Conservation (phyloP, 2,329 filamentous ascomycete species). For the Fusarium paranaense region DNA sequence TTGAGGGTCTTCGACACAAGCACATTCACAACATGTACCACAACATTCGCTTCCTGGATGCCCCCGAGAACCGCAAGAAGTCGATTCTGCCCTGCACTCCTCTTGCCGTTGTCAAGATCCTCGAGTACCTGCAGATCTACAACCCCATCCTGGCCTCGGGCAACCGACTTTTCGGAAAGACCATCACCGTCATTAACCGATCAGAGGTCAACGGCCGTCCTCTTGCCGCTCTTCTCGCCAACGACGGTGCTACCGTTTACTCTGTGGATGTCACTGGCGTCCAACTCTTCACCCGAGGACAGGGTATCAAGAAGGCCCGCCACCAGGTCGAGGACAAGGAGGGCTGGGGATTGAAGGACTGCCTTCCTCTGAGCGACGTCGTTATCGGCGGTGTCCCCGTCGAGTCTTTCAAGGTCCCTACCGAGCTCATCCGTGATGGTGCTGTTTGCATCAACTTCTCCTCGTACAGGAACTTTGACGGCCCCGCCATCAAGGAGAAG, state of each 20-base stretch:
- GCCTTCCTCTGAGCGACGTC: constrained; percentile 89
- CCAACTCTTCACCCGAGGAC: constrained; percentile 90
- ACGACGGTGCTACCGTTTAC: constrained; percentile 96
- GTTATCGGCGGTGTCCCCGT: constrained; percentile 93
- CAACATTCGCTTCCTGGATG: constrained; percentile 94
- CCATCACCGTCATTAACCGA: constrained; percentile 95
- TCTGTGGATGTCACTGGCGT: constrained; percentile 93
- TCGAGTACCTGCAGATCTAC: constrained; percentile 96
- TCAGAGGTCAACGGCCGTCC: constrained; percentile 96
- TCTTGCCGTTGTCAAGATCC: constrained; percentile 94
- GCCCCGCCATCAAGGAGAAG: constrained; percentile 89
- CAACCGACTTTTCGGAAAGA: constrained; percentile 92
- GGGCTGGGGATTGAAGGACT: constrained; percentile 82
- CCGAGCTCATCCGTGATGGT: constrained; percentile 84
- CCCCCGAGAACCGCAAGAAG: constrained; percentile 81
- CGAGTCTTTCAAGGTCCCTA: constrained; percentile 90
- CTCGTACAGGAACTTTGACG: constrained; percentile 92
- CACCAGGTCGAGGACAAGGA: constrained; percentile 90
- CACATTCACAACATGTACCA: constrained; percentile 99
- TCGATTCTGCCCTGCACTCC: constrained; percentile 96
- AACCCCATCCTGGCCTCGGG: constrained; percentile 94
- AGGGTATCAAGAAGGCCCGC: constrained; percentile 84
- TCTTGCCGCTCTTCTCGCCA: constrained; percentile 90
- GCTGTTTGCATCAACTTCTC: constrained; percentile 99
- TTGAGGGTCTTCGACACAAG: constrained; percentile 92